phyloP scores from a whole-genome alignment of 768 basidiomycete species.

The Suillus ampliporus region DNA sequence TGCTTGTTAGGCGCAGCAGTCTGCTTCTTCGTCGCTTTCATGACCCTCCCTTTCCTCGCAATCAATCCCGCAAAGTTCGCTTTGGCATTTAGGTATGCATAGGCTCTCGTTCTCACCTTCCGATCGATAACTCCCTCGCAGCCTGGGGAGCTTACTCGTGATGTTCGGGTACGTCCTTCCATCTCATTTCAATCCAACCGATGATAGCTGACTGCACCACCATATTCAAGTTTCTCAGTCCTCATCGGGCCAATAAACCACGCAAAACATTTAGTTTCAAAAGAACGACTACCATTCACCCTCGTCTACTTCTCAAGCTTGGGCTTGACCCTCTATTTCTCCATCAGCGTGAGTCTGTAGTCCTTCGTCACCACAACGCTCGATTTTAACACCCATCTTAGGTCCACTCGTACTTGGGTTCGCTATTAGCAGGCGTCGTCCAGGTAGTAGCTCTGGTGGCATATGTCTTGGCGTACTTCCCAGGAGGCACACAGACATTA shows the following conservation, averaged over 20 bases:
- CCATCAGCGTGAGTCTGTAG: constrained; percentile 72
- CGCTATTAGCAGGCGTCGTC: constrained; percentile 79
- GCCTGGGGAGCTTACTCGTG: constrained; percentile 88
- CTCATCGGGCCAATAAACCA: constrained; percentile 92
- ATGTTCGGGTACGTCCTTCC: constrained; percentile 82
- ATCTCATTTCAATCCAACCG: neutral
- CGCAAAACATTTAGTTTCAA: constrained; percentile 82
- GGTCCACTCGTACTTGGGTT: constrained; percentile 87
- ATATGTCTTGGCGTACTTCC: constrained; percentile 95
- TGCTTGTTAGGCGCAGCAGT: constrained; percentile 90
- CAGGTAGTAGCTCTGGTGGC: constrained; percentile 84
- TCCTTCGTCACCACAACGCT: constrained; percentile 8
- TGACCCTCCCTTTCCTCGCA: constrained; percentile 72
- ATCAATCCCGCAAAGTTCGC: constrained; percentile 91
- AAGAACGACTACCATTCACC: constrained; percentile 86
- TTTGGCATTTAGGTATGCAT: constrained; percentile 73
- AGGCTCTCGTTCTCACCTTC: neutral
- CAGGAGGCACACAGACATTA: constrained; percentile 83
- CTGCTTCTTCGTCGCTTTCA: constrained; percentile 92
- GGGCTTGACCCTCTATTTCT: constrained; percentile 88
- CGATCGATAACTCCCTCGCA: constrained; percentile 34
- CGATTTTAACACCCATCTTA: constrained; percentile 35
- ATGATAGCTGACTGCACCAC: constrained; percentile 1
- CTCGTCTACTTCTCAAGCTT: constrained; percentile 83
- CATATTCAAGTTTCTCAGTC: constrained; percentile 68